phyloP scores from a whole-genome alignment of 2,329 filamentous ascomycete species.

The Fusarium sp. region DNA sequence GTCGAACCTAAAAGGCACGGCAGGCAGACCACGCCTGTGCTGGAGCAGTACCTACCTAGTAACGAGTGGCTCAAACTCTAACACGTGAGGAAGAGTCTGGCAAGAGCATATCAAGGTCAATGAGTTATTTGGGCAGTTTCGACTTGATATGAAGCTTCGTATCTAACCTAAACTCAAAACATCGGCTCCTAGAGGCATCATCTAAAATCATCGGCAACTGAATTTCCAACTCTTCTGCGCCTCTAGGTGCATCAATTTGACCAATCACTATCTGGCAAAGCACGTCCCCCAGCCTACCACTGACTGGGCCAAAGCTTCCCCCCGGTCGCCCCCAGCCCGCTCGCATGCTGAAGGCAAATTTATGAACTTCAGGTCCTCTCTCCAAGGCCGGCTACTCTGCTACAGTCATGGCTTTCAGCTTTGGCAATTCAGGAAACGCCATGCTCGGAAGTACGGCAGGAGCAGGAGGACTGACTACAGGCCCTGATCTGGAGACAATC shows the following conservation, averaged over 20 bases:
- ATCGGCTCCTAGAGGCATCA: background rate
- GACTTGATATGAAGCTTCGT: background rate
- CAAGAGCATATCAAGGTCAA: slow-evolving; percentile 25
- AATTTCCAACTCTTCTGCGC: background rate
- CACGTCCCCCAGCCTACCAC: slow-evolving; percentile 39
- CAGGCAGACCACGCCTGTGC: background rate
- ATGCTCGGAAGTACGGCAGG: slow-evolving; percentile 53
- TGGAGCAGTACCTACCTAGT: background rate
- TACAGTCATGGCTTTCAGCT: slow-evolving; percentile 71
- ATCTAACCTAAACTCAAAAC: background rate
- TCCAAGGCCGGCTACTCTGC: slow-evolving; percentile 48
- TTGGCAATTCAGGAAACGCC: slow-evolving; percentile 58
- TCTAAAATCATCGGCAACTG: background rate
- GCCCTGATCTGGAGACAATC: slow-evolving; percentile 78
- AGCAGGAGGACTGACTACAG: slow-evolving; percentile 53
- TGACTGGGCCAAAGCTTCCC: slow-evolving; percentile 32
- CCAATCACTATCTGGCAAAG: slow-evolving; percentile 37
- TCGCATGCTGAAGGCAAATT: slow-evolving; percentile 41
- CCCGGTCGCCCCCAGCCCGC: slow-evolving; percentile 30
- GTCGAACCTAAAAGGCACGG: slow-evolving; percentile 2
- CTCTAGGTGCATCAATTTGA: slow-evolving; percentile 5
- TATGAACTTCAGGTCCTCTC: slow-evolving; percentile 41
- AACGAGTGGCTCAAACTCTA: slow-evolving; percentile 26
- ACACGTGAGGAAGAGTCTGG: slow-evolving; percentile 41
- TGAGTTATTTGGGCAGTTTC: slow-evolving; percentile 2